Conservation (phyloP, 805 yeast species). For the Metschnikowia cubensis region DNA sequence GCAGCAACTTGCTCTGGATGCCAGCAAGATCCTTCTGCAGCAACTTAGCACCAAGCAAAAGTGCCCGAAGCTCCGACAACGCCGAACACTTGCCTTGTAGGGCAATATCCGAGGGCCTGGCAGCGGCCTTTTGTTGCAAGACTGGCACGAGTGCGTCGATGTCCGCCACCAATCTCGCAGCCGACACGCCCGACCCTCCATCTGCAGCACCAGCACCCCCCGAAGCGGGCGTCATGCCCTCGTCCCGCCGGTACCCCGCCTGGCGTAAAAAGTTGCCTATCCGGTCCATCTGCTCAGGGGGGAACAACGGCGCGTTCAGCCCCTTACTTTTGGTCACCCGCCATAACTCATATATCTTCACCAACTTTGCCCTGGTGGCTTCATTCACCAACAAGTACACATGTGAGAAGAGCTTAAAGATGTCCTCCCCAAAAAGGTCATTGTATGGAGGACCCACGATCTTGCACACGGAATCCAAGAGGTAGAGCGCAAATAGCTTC, state of each 20-base stretch:
- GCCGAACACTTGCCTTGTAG: slow-evolving; percentile 43
- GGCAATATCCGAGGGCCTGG: slow-evolving; percentile 35
- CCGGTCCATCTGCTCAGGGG: slow-evolving; percentile 59
- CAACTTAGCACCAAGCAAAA: slow-evolving; percentile 37
- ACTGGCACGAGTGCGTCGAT: slow-evolving; percentile 39
- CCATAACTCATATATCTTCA: slow-evolving; percentile 86
- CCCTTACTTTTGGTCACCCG: slow-evolving; percentile 55
- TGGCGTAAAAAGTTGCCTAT: slow-evolving; percentile 66
- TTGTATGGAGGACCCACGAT: slow-evolving; percentile 89
- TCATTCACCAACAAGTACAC: slow-evolving; percentile 80
- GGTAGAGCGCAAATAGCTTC: slow-evolving; percentile 78
- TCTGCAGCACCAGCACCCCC: not conserved
- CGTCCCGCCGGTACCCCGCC: slow-evolving; percentile 23
- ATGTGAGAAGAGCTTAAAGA: slow-evolving; percentile 66
- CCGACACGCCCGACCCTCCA: slow-evolving; percentile 3
- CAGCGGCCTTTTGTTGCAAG: slow-evolving; percentile 36
- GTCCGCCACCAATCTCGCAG: slow-evolving; percentile 24
- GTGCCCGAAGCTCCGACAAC: slow-evolving; percentile 39
- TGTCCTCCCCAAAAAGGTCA: slow-evolving; percentile 63
- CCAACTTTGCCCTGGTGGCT: slow-evolving; percentile 62
- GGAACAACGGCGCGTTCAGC: slow-evolving; percentile 68
- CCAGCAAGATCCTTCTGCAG: slow-evolving; percentile 32
- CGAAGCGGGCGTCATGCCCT: not conserved
- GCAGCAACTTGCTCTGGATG: slow-evolving; percentile 35
- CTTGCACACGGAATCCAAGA: slow-evolving; percentile 88